These are phyloP conservation scores for Pleodorina starrii DNA, from an alignment of 139 green algal species.

Conservation along the genomic window DNA sequence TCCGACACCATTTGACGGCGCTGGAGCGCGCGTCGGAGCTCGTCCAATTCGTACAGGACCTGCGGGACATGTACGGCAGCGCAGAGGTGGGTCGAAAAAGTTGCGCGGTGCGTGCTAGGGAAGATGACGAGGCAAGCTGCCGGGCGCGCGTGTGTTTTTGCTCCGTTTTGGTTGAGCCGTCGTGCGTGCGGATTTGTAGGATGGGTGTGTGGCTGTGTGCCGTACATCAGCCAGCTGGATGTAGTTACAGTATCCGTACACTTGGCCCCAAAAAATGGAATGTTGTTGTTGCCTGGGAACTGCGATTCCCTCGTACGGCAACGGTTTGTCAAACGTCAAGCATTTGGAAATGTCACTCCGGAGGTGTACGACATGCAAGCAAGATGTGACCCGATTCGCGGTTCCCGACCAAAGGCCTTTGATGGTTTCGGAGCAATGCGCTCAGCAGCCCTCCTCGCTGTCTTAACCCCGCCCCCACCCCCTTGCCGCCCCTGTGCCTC, in stretches of 20 bases:
- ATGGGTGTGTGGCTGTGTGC: neutral
- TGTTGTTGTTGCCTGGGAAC: too few species aligned
- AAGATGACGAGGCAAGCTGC: neutral
- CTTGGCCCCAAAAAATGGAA: too few species aligned
- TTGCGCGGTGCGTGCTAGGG: neutral
- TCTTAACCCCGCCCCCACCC: too few species aligned
- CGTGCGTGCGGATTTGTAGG: neutral
- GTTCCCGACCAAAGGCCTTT: too few species aligned
- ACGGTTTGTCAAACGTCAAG: too few species aligned
- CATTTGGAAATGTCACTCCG: too few species aligned
- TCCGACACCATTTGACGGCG: neutral
- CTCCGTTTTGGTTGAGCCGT: neutral
- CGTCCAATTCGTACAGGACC: neutral
- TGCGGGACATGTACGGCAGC: slow-evolving; percentile 40
- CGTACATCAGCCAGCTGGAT: neutral
- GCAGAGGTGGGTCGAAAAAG: neutral
- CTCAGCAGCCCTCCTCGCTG: too few species aligned
- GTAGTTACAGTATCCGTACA: neutral
- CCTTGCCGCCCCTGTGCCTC: too few species aligned
- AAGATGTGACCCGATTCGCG: too few species aligned
- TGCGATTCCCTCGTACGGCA: too few species aligned
- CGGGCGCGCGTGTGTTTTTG: neutral
- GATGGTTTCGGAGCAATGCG: too few species aligned
- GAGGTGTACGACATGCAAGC: too few species aligned
- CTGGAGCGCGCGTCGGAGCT: slow-evolving; percentile 8